Base-by-base conservation (phyloP, 306 rosid species). In the Cicer yamashitae region DNA sequence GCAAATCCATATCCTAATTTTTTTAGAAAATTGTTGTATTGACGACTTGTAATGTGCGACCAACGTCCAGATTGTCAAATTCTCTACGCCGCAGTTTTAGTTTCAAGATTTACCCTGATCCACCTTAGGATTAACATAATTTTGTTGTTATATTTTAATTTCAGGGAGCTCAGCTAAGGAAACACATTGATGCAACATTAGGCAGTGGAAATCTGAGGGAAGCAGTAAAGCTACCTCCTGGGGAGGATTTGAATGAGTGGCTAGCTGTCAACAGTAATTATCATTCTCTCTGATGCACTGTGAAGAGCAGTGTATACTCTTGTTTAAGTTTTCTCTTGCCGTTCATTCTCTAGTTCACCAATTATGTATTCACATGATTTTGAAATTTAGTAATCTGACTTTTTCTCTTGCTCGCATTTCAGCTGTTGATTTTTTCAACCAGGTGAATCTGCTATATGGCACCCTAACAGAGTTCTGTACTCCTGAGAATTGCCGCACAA, bases 391-490 rank as follows among this genome's bases (percentile, higher is more conserved):
- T 82, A 61, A 51, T 68, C 75, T 77, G 61, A 60, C 46, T 41
- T 77, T 84, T 76, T 65, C 68, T 39, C 20, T 40, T 52, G 51
- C 13, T 45, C 17, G 40, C 53, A 69, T 83, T 88, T 79, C 97
- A 96, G 98, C 98, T 77, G 99, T 96, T 71, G 99, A 96, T 88
- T 96, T 96, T 87, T 96, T 96, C 94, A 96, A 96, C 85, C 99
- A 96, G 88, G 98, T 92, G 92, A 92, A 96, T 88, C 91, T 96
- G 87, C 94, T 96, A 39, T 96, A 82, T 81, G 98, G 98, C 65
- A 96, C 99, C 83, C 98, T 96, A 84, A 96, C 97, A 65, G 99
- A 92, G 84, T 96, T 96, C 88, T 96, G 98, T 73, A 96, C 96
- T 76, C 81, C 97, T 7, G 96, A 96, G 84, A 92, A 84, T 87